Evolutionary conservation across 805 yeast species (phyloP).

Genomic region (Tetrapisispora nanseiensis): DNA sequence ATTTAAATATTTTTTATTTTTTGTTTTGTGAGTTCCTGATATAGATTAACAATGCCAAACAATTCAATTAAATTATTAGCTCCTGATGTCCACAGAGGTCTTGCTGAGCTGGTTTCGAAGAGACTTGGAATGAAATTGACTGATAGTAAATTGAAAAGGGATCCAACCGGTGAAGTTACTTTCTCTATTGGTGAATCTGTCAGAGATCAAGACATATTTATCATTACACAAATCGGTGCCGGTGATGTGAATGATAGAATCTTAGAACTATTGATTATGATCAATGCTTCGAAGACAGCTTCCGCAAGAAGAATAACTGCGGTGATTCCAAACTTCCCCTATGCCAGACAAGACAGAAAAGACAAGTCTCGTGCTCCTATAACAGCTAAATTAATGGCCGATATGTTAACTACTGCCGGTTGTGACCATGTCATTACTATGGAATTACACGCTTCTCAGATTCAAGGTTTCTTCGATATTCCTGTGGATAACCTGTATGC

Average conservation of each 20-base stretch:
- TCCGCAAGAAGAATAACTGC: slow-evolving; percentile 92
- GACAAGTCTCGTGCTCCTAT: slow-evolving; percentile 95
- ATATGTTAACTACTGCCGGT: slow-evolving; percentile 85
- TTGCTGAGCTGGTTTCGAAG: slow-evolving; percentile 59
- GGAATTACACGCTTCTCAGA: slow-evolving; percentile 96
- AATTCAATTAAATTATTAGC: slow-evolving; percentile 62
- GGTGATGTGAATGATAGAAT: slow-evolving; percentile 79
- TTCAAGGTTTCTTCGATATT: slow-evolving; percentile 90
- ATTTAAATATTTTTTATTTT: background rate
- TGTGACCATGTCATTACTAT: slow-evolving; percentile 92
- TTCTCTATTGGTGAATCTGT: slow-evolving; percentile 74
- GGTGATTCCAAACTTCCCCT: slow-evolving; percentile 90
- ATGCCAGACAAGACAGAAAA: slow-evolving; percentile 95
- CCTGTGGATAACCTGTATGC: slow-evolving; percentile 96
- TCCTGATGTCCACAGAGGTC: slow-evolving; percentile 56
- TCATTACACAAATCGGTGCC: slow-evolving; percentile 75
- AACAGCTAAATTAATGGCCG: slow-evolving; percentile 89
- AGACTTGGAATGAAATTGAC: slow-evolving; percentile 51
- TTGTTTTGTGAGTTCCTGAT: background rate
- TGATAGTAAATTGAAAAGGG: slow-evolving; percentile 55
- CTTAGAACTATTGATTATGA: slow-evolving; percentile 80
- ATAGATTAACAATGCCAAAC: slow-evolving; percentile 44
- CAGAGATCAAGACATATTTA: slow-evolving; percentile 75
- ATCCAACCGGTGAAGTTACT: slow-evolving; percentile 63
- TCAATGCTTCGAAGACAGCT: slow-evolving; percentile 93